Base-by-base conservation (phyloP, 75 land plant genomes). In the Pinus taeda region DNA sequence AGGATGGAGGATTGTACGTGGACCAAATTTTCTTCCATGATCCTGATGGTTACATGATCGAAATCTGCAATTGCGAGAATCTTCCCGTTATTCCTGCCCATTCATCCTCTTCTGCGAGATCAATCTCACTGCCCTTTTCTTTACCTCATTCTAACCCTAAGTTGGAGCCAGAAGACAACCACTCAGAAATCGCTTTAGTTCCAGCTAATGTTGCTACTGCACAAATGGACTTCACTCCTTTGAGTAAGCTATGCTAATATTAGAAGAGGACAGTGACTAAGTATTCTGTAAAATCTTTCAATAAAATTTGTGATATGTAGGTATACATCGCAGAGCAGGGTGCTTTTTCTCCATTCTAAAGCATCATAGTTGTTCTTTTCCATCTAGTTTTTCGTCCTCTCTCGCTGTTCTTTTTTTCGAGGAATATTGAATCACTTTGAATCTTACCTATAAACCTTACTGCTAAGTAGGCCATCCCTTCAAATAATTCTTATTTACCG, bases 41-140 rank as follows among this genome's bases (percentile, higher is more conserved):
- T 62, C 85, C 86, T 37, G 87, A 85, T 74, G 92, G 92, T 12
- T 77, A 85, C 83, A 90, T 90, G 88, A 81, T 90, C 2, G 92
- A 90, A 77, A 76, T 90, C 37, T 90, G 92, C 80, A 84, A 85
- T 74, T 90, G 92, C 69, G 81, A 90, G 22, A 87, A 85, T 37
- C 74, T 90, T 36, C 92, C 92, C 0, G 63, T 90, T 61, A 13
- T 85, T 53, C 92, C 88, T 18, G 36, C 5, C 33, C 15, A 3
- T 6, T 15, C 37, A 4, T 36, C 7, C 18, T 7, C 36, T 15
- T 39, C 42, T 39, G 36, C 5, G 70, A 15, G 11, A 15, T 15
- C 37, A 4, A 66, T 2, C 18, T 7, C 36, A 5, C 37, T 14
- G 24, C 33, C 15, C 14, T 62, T 14, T 12, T 13, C 13, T 12